Evolutionary conservation across 2,329 filamentous ascomycete genomes (phyloP), one percentile per base, ranked within the genome.

Genomic region (Orbilia oligospora): DNA sequence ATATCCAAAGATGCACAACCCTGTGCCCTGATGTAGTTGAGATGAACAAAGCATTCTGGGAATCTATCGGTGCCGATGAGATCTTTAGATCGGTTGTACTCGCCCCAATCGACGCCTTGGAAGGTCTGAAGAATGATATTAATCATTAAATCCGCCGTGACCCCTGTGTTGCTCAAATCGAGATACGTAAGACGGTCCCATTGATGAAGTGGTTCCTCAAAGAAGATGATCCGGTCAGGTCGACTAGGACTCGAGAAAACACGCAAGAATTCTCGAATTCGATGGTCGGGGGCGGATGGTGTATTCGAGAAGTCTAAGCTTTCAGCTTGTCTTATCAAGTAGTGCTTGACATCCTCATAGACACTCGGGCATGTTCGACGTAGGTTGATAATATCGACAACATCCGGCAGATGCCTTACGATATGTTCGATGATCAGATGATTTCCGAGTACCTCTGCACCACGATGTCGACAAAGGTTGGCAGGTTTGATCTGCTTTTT

Each of bases 51-150:
- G 18, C 58, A 48, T 30, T 77, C 73, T 5, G 73, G 73, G 18
- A 65, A 68, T 1, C 18, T 30, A 3, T 71, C 51, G 16, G 73
- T 68, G 6, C 55, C 63, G 22, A 55, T 53, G n/a, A 9, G 44
- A 55, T 56, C 70, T 8, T 12, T 27, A 14, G 49, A 22, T 36
- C 65, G 36, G 38, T 38, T 1, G 18, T 33, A 63, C 2, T 77
- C 49, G 5, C 20, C 8, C 24, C 65, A 61, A 10, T 44, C n/a
- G 44, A 71, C 41, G 48, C 22, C 67, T 9, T 41, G 20, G 61
- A 77, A 77, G 0, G 73, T 77, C 14, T 77, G 68, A n/a, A 77
- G 30, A n/a, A 77, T 55, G 27, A 77, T 77, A 44, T 77, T 77
- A 9, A 55, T 64, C 22, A 77, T 56, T 12, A 77, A 16, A 3